A percentile compares a stretch with the other conserved stretches of the same genome.
Evolutionary conservation across 2,329 filamentous ascomycete species (phyloP).

Genomic region (Coniochaeta pulveracea): DNA sequence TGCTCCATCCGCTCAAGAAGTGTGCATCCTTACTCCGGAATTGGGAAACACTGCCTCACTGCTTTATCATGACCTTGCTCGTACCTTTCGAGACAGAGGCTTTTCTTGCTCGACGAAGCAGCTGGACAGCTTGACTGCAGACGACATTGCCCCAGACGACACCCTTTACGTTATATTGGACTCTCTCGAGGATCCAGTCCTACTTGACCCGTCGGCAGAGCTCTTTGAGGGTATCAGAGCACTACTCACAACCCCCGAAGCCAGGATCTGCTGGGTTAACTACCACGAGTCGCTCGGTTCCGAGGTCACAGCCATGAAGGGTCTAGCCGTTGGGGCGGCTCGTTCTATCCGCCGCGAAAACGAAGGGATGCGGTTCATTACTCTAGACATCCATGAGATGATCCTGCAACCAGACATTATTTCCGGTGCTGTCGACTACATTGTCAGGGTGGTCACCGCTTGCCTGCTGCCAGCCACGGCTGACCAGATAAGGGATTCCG

Average conservation of each 20-base stretch:
- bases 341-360: constrained; percentile 1
- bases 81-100: not conserved
- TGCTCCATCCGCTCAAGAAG: not conserved
- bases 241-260: not conserved
- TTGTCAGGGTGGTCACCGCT: not conserved
- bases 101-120: not conserved
- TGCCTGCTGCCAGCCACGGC: too few relatives aligned
- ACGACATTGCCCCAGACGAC: not conserved
- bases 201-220: too few relatives aligned
- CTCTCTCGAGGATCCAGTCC: not conserved
- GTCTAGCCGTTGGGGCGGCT: not conserved
- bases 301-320: not conserved
- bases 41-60: not conserved
- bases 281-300: not conserved
- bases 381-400: not conserved
- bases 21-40: not conserved
- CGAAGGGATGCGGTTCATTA: not conserved
- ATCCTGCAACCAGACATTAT: too few relatives aligned
- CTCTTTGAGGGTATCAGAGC: not conserved
- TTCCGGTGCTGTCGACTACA: not conserved
- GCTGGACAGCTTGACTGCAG: not conserved
- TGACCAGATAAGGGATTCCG: not conserved
- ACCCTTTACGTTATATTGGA: not conserved
- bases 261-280: not conserved
- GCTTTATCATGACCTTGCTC: not conserved